Conservation (phyloP, 129 eudicot species). For the Artemisia tridentata region DNA sequence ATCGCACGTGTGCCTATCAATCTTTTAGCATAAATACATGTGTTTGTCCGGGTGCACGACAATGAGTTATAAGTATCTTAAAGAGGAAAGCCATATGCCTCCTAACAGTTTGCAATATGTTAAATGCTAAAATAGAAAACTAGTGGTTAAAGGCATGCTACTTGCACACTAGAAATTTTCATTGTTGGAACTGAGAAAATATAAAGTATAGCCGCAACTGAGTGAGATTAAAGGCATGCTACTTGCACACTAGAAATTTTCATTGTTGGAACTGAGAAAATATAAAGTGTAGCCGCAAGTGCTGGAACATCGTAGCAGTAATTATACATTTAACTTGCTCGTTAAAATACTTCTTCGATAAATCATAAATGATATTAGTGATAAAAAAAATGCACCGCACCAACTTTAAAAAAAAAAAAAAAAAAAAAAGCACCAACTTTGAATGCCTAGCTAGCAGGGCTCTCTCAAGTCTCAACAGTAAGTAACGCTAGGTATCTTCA, state of each 20-base stretch:
- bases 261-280: background rate
- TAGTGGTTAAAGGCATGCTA: background rate
- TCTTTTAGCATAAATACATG: background rate
- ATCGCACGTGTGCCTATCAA: background rate
- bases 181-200: background rate
- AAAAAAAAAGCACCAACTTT: background rate
- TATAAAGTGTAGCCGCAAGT: background rate
- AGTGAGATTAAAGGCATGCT: background rate
- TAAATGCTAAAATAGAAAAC: background rate
- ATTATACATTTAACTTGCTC: background rate
- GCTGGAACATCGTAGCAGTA: background rate
- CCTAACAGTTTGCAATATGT: background rate
- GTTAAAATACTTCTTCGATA: background rate
- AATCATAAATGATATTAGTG: background rate
- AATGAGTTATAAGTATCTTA: background rate
- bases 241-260: background rate
- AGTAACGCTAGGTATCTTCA: background rate
- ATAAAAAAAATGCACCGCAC: background rate
- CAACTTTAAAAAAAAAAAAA: background rate
- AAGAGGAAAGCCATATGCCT: background rate
- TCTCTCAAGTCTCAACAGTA: background rate
- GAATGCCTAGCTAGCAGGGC: background rate
- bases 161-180: background rate
- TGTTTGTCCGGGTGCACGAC: background rate
- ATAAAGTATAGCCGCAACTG: background rate